Evolutionary conservation across 2,329 filamentous ascomycete genomes (phyloP).

Genomic region (Aspergillus niger): DNA sequence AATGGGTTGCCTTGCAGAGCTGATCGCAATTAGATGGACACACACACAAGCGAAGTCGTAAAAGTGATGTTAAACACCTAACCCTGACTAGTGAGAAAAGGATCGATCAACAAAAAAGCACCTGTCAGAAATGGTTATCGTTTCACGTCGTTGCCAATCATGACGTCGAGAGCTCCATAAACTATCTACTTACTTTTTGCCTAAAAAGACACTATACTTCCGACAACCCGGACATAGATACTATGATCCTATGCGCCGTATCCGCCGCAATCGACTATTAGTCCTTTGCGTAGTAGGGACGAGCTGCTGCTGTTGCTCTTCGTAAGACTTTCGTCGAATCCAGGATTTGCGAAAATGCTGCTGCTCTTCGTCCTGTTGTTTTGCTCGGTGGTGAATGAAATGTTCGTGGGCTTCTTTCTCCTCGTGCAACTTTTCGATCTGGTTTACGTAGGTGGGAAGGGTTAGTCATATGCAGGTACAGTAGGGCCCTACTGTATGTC

Average conservation of each 20-base stretch:
- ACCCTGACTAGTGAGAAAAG: background rate
- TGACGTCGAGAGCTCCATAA: background rate
- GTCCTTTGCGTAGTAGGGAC: conserved; percentile 2
- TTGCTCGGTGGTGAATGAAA: conserved; percentile 34
- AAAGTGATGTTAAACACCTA: background rate
- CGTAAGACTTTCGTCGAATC: conserved; percentile 29
- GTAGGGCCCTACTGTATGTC: background rate
- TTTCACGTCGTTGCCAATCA: background rate
- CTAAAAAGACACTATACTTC: background rate
- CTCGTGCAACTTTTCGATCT: conserved; percentile 35
- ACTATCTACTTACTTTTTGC: background rate
- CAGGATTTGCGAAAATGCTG: conserved; percentile 38
- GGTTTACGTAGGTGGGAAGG: background rate
- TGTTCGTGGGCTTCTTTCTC: conserved; percentile 38
- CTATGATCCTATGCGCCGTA: conserved; percentile 11
- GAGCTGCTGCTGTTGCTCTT: conserved; percentile 12
- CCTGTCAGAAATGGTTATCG: conserved; percentile 7
- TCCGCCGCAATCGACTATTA: conserved; percentile 14
- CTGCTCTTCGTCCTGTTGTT: conserved; percentile 37
- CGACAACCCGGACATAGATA: background rate
- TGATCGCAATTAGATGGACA: conserved; percentile 5
- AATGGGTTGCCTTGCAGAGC: conserved; percentile 2
- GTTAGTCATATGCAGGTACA: conserved; percentile 3
- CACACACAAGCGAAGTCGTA: background rate
- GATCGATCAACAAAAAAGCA: background rate